A percentile compares a stretch with the other conserved stretches of the same genome.
These are phyloP conservation scores for Microbotryum saponariae DNA, from an alignment of 1,284 basidiomycete genomes.

Conservation along the genomic window DNA sequence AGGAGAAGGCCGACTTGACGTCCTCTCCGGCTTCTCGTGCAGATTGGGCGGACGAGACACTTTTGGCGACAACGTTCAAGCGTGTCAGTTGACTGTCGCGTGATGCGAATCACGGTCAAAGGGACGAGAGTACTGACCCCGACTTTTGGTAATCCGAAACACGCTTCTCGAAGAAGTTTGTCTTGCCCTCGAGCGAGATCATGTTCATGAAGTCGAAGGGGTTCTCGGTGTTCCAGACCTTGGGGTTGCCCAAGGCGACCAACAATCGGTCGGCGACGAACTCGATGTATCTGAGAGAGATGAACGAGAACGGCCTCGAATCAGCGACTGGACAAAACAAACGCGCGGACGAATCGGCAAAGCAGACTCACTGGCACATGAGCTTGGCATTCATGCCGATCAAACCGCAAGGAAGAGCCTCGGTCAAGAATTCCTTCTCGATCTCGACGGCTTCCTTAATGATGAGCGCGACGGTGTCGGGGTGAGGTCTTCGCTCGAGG, in stretches of 20 bases:
- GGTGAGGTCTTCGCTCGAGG: constrained; percentile 44
- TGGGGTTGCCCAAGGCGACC: constrained; percentile 42
- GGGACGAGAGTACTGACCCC: constrained; percentile 1
- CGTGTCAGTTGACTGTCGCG: neutral
- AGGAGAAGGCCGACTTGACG: constrained; percentile 27
- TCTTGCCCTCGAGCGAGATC: constrained; percentile 40
- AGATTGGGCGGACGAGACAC: neutral
- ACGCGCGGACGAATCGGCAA: neutral
- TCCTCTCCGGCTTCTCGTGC: constrained; percentile 18
- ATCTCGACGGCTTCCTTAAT: constrained; percentile 45
- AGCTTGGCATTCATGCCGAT: constrained; percentile 44
- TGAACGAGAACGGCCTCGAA: neutral
- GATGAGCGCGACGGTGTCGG: constrained; percentile 42
- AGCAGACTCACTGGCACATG: constrained; percentile 31
- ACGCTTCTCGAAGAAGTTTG: constrained; percentile 41
- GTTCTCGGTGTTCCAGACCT: constrained; percentile 39
- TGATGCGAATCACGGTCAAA: constrained; percentile 5
- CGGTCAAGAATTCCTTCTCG: constrained; percentile 44
- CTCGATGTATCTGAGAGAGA: constrained; percentile 39
- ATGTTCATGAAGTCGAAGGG: constrained; percentile 46
- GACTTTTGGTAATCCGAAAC: constrained; percentile 39
- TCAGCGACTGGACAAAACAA: too few species aligned
- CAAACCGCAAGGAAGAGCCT: constrained; percentile 41
- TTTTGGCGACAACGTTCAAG: neutral
- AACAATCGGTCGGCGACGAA: constrained; percentile 45